phyloP scores from a whole-genome alignment of 768 basidiomycete genomes.

The Coprinopsis cinerea region DNA sequence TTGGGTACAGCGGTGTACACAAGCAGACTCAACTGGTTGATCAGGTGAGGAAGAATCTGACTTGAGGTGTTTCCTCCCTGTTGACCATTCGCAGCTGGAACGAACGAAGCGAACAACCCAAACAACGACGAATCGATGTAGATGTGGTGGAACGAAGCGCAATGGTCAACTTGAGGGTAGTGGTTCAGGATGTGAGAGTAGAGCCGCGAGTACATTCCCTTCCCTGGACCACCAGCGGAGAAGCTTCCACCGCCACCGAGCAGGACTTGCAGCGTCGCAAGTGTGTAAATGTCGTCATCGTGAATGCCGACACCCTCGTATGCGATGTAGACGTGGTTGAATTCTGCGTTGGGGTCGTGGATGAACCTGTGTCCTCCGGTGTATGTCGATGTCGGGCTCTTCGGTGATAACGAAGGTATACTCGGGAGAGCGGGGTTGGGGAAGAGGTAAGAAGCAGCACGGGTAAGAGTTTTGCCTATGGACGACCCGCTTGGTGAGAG shows the following conservation, averaged over 20 bases:
- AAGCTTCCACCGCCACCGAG: constrained; percentile 96
- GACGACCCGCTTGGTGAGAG: constrained; percentile 50
- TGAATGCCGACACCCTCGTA: constrained; percentile 90
- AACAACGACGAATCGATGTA: constrained; percentile 93
- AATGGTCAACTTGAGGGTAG: constrained; percentile 90
- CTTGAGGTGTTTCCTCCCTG: constrained; percentile 58
- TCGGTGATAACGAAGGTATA: constrained; percentile 16
- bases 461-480: constrained; percentile 61
- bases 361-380: constrained; percentile 81
- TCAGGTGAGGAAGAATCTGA: constrained; percentile 77
- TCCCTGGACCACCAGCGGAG: constrained; percentile 95
- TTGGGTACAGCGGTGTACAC: constrained; percentile 63
- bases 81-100: constrained; percentile 53
- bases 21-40: constrained; percentile 81
- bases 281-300: constrained; percentile 86
- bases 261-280: constrained; percentile 92
- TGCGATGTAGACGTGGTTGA: constrained; percentile 89
- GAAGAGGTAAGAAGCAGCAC: constrained; percentile 75
- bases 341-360: constrained; percentile 55
- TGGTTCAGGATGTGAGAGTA: constrained; percentile 96
- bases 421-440: constrained; percentile 29
- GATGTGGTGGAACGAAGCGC: constrained; percentile 95
- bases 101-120: constrained; percentile 83
- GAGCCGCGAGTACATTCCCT: constrained; percentile 97
- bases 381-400: constrained; percentile 53